These are phyloP conservation scores for Diaporthe vaccinii DNA, from an alignment of 2,329 filamentous ascomycete species.

Conservation along the genomic window DNA sequence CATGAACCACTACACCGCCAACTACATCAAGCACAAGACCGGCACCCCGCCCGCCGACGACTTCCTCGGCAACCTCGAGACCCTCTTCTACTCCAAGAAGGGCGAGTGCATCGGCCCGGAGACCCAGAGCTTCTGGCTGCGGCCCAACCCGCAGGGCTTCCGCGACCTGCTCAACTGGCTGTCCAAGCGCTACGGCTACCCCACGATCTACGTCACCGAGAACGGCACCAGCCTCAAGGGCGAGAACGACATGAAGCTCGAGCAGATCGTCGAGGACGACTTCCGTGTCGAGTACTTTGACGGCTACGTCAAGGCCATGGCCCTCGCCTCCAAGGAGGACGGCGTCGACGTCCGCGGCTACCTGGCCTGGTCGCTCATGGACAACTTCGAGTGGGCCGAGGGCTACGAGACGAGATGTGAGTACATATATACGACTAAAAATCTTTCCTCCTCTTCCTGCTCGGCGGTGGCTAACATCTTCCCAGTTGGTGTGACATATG, in stretches of 20 bases:
- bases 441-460: not conserved
- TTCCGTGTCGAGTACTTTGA: conserved; percentile 86
- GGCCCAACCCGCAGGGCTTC: conserved; percentile 82
- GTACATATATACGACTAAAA: not conserved
- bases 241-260: conserved; percentile 80
- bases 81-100: conserved; percentile 77
- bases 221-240: conserved; percentile 88
- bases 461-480: not conserved
- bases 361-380: conserved; percentile 89
- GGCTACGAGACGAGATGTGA: conserved; percentile 80
- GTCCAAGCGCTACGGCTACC: conserved; percentile 80
- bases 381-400: conserved; percentile 95
- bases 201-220: conserved; percentile 89
- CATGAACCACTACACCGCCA: conserved; percentile 94
- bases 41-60: conserved; percentile 74
- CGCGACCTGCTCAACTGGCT: conserved; percentile 83
- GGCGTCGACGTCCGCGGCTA: conserved; percentile 85
- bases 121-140: conserved; percentile 86
- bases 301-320: conserved; percentile 82
- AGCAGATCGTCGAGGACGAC: conserved; percentile 82
- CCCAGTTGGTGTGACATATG: conserved; percentile 79
- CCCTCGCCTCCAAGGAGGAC: conserved; percentile 77
- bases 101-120: conserved; percentile 83
- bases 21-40: conserved; percentile 83
- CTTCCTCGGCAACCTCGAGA: conserved; percentile 81